Percentiles rank a stretch among this genome's conserved stretches.
Conservation (phyloP, 176 grass and related monocot species). For the Leersia perrieri region DNA sequence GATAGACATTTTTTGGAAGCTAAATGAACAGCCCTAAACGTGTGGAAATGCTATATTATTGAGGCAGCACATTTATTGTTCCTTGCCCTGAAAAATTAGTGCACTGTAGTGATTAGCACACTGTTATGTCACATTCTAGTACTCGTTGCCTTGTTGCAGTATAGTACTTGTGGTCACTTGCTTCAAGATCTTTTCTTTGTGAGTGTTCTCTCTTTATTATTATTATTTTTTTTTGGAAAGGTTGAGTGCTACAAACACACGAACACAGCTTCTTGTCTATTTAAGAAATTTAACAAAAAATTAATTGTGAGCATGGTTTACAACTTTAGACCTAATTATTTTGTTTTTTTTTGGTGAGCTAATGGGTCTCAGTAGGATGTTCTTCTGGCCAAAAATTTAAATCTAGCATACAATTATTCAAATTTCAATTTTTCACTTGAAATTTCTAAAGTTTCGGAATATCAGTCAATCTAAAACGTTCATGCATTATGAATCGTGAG, state of each 20-base stretch:
- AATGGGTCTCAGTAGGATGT: too few species aligned
- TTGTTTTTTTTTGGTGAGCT: too few species aligned
- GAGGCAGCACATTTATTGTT: not conserved
- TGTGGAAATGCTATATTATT: not conserved
- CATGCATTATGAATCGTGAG: too few species aligned
- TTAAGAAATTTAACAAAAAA: too few species aligned
- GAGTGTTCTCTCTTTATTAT: not conserved
- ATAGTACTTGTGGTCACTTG: not conserved
- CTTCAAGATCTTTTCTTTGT: not conserved
- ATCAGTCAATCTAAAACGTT: too few species aligned
- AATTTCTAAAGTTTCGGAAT: too few species aligned
- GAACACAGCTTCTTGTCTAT: not conserved
- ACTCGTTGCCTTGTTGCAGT: not conserved
- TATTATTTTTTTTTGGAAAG: not conserved
- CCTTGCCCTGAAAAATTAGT: not conserved
- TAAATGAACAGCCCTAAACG: too few species aligned
- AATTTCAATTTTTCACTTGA: not conserved
- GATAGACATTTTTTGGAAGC: too few species aligned
- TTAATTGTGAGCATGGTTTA: too few species aligned
- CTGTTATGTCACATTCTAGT: not conserved
- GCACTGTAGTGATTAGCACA: not conserved
- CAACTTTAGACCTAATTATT: too few species aligned
- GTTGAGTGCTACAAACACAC: not conserved
- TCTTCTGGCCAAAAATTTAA: not conserved
- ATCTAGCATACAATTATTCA: not conserved